Evolutionary conservation across 495 filamentous ascomycete genomes (phyloP), one percentile per base, ranked within the genome.

Genomic region (Bacidia rubella): DNA sequence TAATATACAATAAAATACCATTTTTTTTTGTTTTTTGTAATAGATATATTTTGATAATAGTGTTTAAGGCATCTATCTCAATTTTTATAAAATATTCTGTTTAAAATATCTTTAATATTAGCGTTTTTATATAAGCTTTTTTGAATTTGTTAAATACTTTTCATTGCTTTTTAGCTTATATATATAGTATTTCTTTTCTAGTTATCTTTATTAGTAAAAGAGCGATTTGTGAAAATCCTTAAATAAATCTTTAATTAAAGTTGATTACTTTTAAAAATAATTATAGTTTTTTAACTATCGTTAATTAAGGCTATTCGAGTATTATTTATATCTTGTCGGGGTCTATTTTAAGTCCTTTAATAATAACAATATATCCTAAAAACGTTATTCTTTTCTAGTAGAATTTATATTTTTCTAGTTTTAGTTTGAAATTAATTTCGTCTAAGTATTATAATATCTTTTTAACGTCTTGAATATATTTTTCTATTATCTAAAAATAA

Each of bases 381-480:
- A 66, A 68, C 1, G 51, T 47, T 23, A 66, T 54, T 54, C 62
- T 53, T 32, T 48, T 56, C 19, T 49, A 51, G 59, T 58, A 55
- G 48, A 70, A 70, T 46, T 62, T 44, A 45, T 54, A 68, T 51
- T 71, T 70, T 41, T 64, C 44, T 40, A 51, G 25, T 52, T 59
- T 61, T 21, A 63, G 23, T 19, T 55, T 43, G n/a, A 69, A 48
- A 50, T 52, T 64, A 59, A 45, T 40, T 42, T 41, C 39, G 61
- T 1, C 24, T 46, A 38, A 41, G 43, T 52, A 47, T n/a, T 21
- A 3, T 47, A 38, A 52, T n/a, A 27, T 21, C 21, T 47, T 53
- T 17, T 46, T 53, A 27, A 47, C 20, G 38, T 51, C 3, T 17
- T 52, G 10, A 46, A 27, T 29, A 43, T 55, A 43, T 17, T 53